Base-by-base conservation (phyloP, 805 yeast species). In the Candida boleticola region DNA sequence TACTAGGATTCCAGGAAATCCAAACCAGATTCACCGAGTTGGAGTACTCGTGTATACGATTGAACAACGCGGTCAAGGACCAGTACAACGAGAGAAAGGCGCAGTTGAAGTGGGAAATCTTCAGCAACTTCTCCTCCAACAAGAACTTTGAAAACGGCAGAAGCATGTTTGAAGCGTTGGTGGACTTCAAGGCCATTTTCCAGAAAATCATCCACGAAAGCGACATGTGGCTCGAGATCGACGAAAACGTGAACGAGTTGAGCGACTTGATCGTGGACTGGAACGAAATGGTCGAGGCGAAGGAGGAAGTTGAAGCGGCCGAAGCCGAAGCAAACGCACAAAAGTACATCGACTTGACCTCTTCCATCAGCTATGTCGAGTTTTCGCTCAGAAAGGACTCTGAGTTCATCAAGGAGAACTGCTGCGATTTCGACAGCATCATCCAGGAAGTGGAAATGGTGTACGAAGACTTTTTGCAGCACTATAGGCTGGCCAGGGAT, bases 111-210 rank as follows among this genome's bases (percentile, higher is more conserved):
- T 39, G 46, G 34, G 39, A 40, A 23, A 45, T 51, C 7, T 42
- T 51, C 26, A n/a, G 39, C 21, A 47, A 49, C 34, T 41, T 38
- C 14, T 30, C 39, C 13, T 21, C 41, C 19, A 27, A 21, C 21
- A 44, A 43, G 14, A 42, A 42, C 16, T 43, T 43, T 37, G 53
- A 51, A 25, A 51, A 51, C 25, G 46, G 51, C 5, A 32, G 53
- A 20, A 37, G 37, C 4, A 51, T 51, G 54, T 36, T 45, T n/a
- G 47, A 38, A 18, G 40, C 51, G n/a, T 39, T 51, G n/a, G 11
- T 40, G 16, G 32, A 38, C 26, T 25, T 46, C 13, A 51, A 49
- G 23, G 16, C 20, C 3, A 19, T 40, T 13, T 44, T 49, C 18
- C 34, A 41, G 10, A 26, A 37, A 7, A 20, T 42, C 18, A 38